Evolutionary conservation across 1,284 basidiomycete genomes (phyloP), one percentile per base, ranked within the genome.

Genomic region (Apiotrichum laibachii): DNA sequence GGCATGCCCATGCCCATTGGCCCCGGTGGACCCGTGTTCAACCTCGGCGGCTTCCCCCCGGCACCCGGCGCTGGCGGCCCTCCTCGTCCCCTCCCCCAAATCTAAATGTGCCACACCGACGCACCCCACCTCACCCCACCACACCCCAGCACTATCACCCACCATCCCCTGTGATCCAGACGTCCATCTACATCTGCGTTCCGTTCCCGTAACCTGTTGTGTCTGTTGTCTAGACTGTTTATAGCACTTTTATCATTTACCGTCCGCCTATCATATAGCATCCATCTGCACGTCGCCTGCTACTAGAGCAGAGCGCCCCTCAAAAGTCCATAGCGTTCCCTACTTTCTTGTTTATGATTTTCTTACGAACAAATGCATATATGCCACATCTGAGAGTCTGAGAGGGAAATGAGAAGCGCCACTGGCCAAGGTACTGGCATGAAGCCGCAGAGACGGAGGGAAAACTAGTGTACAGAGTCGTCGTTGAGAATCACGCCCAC

Each of bases 401-500:
- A 44, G n/a, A 18, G 43, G n/a, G 19, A 44, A 8, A 44, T 8
- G 19, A 21, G 11, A n/a, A 21, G 43, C 4, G 43, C 10, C 18
- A 31, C 26, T 7, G 26, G 26, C 4, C 26, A 7, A 31, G 26
- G 26, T 31, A 31, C 26, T 7, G 26, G 26, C 26, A 31, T 4
- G 26, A 31, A 31, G 26, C 26, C 4, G 7, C 26, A 31, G 26
- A 31, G 26, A 31, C 26, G 26, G 26, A 31, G 26, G 26, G 26
- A 31, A 31, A 31, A 40, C 51, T 55, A 61, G 45, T 61, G 52
- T 61, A 61, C 59, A 61, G 37, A 50, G 54, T 26, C 26, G 45
- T 46, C 52, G 44, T 62, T 65, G 57, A 72, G 59, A 11, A 72
- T 65, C 15, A 72, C 65, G 51, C 69, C 71, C 11, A 72, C 68